phyloP scores from a whole-genome alignment of 441 rosid genomes.

The Biscutella laevigata region DNA sequence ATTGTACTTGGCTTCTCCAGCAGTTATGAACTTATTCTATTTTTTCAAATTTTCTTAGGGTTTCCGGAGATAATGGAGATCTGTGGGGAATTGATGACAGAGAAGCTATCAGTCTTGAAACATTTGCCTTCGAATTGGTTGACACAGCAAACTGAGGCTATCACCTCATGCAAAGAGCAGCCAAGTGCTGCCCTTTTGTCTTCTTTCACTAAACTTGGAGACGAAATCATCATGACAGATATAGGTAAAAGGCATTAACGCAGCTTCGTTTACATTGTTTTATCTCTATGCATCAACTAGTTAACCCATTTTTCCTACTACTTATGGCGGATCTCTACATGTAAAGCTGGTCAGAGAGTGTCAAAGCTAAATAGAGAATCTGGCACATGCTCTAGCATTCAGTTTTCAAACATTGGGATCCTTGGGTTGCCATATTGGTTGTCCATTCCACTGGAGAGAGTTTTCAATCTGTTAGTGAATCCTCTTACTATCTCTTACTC shows the following conservation, averaged over 20 bases:
- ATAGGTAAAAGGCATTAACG: constrained; percentile 34
- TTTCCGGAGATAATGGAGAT: constrained; percentile 44
- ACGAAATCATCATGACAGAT: constrained; percentile 52
- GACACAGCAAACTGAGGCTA: constrained; percentile 38
- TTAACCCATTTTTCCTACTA: neutral
- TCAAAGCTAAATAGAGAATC: constrained; percentile 52
- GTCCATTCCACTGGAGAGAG: constrained; percentile 53
- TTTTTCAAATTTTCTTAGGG: no score
- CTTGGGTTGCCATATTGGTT: constrained; percentile 94
- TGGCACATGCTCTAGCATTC: constrained; percentile 46
- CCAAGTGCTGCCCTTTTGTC: constrained; percentile 48
- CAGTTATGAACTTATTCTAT: no score
- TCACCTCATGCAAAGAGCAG: constrained; percentile 29
- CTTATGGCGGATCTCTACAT: no score
- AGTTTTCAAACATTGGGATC: constrained; percentile 60
- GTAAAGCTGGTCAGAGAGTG: constrained; percentile 66
- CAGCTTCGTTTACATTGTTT: constrained; percentile 8
- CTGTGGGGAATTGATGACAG: constrained; percentile 41
- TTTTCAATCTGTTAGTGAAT: constrained; percentile 58
- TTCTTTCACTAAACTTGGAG: constrained; percentile 41
- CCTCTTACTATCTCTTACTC: neutral
- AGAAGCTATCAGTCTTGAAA: constrained; percentile 55
- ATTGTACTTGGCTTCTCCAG: no score
- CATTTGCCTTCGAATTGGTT: constrained; percentile 48
- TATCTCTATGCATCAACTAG: constrained; percentile 7